Conservation (phyloP, 352 stramenopile genomes). For the Globisporangium emineosum region DNA sequence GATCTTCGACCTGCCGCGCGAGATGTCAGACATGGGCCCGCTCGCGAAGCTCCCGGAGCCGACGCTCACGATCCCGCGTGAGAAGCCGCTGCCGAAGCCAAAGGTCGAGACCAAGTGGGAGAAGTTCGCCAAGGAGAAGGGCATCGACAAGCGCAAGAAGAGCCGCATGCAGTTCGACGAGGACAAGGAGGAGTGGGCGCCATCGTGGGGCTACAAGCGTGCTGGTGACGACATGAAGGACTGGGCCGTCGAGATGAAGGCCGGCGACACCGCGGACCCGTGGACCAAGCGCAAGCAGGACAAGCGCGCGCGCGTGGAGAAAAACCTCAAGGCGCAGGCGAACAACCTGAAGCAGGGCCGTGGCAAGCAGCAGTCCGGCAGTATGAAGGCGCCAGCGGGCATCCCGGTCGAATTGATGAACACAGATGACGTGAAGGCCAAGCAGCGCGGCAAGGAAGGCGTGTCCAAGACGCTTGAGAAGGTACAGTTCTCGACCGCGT, state of each 20-base stretch:
- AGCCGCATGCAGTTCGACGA: constrained; percentile 97
- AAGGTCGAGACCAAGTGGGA: constrained; percentile 99
- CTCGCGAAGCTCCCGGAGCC: constrained; percentile 78
- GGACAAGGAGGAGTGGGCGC: constrained; percentile 90
- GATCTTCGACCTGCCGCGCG: constrained; percentile 89
- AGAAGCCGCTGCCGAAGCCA: constrained; percentile 88
- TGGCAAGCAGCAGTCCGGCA: constrained; percentile 48
- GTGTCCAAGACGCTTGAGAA: constrained; percentile 87
- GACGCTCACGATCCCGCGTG: constrained; percentile 72
- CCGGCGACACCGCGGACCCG: constrained; percentile 91
- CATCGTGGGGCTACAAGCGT: constrained; percentile 91
- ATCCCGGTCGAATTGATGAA: constrained; percentile 91
- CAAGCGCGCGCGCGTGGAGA: constrained; percentile 90
- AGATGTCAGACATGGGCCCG: constrained; percentile 92
- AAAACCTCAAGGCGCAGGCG: constrained; percentile 89
- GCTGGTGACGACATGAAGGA: constrained; percentile 86
- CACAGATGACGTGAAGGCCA: constrained; percentile 62
- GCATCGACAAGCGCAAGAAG: constrained; percentile 97
- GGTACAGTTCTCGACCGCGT: constrained; percentile 92
- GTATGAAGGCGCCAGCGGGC: constrained; percentile 58
- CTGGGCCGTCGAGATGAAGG: constrained; percentile 94
- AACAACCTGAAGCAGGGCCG: constrained; percentile 74
- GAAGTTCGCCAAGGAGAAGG: constrained; percentile 97
- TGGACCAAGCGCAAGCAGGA: constrained; percentile 92
- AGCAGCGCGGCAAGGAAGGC: constrained; percentile 88